phyloP scores from a whole-genome alignment of 192 early-diverging fungal genomes.

The Haplosporangium gracile region DNA sequence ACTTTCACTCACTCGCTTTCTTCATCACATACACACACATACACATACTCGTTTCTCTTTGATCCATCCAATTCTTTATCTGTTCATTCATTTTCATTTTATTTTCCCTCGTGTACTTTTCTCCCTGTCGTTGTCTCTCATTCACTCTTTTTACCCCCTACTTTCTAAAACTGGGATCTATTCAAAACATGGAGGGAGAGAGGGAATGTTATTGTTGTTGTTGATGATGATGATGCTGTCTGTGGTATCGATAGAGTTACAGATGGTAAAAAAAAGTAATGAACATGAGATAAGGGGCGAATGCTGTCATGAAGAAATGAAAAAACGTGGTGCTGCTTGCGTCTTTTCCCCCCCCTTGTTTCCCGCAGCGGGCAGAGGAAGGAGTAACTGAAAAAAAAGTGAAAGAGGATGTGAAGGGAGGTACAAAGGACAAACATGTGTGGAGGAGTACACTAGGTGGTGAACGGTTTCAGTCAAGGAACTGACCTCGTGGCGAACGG shows the following conservation, averaged over 20 bases:
- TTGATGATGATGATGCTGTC: no score
- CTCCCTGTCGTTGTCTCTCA: background rate
- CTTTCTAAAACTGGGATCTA: slow-evolving; percentile 1
- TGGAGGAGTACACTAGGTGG: background rate
- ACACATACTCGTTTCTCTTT: background rate
- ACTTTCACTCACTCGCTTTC: background rate
- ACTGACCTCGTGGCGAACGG: background rate
- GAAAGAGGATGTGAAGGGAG: background rate
- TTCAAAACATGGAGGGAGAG: slow-evolving; percentile 1
- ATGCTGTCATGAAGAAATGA: background rate
- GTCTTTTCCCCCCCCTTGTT: background rate
- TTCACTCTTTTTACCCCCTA: slow-evolving; percentile 3
- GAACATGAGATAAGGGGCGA: background rate
- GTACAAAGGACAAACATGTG: slow-evolving; percentile 8
- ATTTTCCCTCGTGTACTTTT: slow-evolving; percentile 7
- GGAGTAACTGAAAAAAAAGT: background rate
- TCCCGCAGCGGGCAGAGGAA: background rate
- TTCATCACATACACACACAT: background rate
- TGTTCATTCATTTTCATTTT: no score
- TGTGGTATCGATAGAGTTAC: background rate
- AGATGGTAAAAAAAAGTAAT: slow-evolving; percentile 6
- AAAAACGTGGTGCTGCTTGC: background rate
- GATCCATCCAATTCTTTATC: background rate
- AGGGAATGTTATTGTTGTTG: background rate
- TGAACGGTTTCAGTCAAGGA: background rate